Evolutionary conservation across 225 moss, liverwort and hornwort genomes (phyloP), one percentile per base, ranked within the genome.

Genomic region (Polytrichum formosum): DNA sequence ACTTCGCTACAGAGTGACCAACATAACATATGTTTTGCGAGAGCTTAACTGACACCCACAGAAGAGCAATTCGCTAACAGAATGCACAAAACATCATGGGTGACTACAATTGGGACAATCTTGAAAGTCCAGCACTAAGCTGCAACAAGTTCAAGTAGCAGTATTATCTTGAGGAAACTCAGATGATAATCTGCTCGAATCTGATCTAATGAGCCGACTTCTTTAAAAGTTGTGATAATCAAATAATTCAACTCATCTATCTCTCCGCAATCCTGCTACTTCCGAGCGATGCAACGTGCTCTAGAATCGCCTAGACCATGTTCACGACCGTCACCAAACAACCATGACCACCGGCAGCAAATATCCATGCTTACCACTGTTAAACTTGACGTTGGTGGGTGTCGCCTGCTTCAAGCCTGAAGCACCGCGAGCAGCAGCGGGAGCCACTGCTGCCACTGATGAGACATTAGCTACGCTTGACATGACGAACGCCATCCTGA

Each of bases 401-500:
- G 69, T 5, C n/a, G 69, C 6, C 70, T 73, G 78, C 69, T 68
- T 78, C 18, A 75, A 75, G 46, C 30, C 68, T 5, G 77, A 70
- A 2, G 29, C n/a, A 30, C 62, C 73, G 23, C 62, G 62, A 22
- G 6, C 7, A 26, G 9, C 10, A 18, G 60, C 29, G 0, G 71
- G 64, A 25, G 72, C 66, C 1, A 28, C 33, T 4, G 71, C 70
- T 7, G 73, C 66, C 10, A 37, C 10, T 19, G 73, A 54, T 19
- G 73, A 54, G 2, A 63, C 69, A 2, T 53, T 64, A 2, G 61
- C 60, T 0, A 58, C 60, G 19, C 61, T 81, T 37, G 37, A 10
- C 71, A 77, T 60, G 4, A 71, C 77, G 33, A 71, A 68, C 53
- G 74, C 81, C 81, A 77, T 81, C 23, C 23, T 26, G 58, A 58